Conservation (phyloP, 148 eudicot species). For the Rhododendron ovatum region DNA sequence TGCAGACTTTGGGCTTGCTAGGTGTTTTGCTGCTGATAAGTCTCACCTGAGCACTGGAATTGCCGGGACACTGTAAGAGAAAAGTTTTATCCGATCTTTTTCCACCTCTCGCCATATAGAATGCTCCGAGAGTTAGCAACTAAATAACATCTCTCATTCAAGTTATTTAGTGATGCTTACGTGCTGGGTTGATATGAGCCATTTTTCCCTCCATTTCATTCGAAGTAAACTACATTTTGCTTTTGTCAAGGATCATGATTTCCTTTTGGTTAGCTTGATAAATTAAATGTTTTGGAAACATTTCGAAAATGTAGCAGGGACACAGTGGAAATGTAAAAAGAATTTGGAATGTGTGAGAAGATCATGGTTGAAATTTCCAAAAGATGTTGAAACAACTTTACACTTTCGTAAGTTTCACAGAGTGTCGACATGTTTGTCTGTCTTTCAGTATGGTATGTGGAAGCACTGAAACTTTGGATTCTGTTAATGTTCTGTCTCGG, state of each 20-base stretch:
- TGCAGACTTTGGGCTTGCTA: conserved; percentile 79
- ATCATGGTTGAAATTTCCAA: background rate
- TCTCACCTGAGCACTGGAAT: conserved; percentile 63
- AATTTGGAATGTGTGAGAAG: background rate
- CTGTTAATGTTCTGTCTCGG: background rate
- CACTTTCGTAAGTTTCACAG: background rate
- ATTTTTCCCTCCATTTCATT: background rate
- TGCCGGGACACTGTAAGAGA: conserved; percentile 57
- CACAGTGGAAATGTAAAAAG: background rate
- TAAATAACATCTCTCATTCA: background rate
- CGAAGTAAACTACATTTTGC: background rate
- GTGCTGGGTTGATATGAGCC: background rate
- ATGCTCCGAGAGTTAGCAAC: background rate
- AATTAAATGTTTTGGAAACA: background rate
- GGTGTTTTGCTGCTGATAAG: conserved; percentile 57
- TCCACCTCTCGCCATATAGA: background rate
- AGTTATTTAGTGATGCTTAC: background rate
- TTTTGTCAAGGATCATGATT: background rate
- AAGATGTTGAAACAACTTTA: background rate
- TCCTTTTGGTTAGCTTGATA: background rate
- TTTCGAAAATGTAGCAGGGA: background rate
- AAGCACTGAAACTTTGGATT: background rate
- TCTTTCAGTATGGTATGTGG: background rate
- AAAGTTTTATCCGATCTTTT: background rate
- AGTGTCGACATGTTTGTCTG: background rate